Base-by-base conservation (phyloP, 192 early-diverging fungal genomes). In the Thamnidium elegans region DNA sequence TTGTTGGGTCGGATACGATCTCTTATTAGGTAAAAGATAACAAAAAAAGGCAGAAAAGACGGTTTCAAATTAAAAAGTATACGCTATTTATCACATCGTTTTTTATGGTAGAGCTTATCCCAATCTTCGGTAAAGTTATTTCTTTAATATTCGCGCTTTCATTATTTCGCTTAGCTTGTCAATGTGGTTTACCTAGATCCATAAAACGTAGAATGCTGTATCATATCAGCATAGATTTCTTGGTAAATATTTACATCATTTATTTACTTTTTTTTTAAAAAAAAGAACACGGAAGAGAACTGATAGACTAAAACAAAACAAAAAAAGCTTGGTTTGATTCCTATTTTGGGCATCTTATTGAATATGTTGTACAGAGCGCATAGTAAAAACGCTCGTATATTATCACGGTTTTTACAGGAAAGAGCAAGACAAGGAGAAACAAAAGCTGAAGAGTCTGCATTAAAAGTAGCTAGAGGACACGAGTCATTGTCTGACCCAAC, bases 1-100 rank as follows among this genome's bases (percentile, higher is more conserved):
- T 36, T 72, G 71, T 53, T 72, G 71, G 71, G 50, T 72, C 0
- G 71, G 71, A 20, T 72, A 58, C 15, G 71, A 72, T 32, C 42
- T 72, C 2, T 17, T 72, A 21, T 51, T 67, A 23, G 62, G 62
- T 51, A 68, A 36, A n/a, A 39, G 30, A 19, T 55, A 23, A 39
- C 42, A 43, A 14, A 23, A n/a, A n/a, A n/a, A n/a, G n/a, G n/a
- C n/a, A n/a, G n/a, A 3, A 26, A 26, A 26, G 1, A 26, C 26
- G 26, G 26, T 26, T 26, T 26, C 3, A 26, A 26, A 26, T 23
- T 47, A 9, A 44, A n/a, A 5, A 34, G 7, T 34, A 44, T 5
- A 14, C 0, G 53, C 32, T 34, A 19, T 7, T 23, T 17, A 50
- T 10, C 31, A 50, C 13, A 31, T 30, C 14, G 14, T 14, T 39